Evolutionary conservation across 2,329 filamentous ascomycete species (phyloP).

Genomic region (Claviceps sp.): DNA sequence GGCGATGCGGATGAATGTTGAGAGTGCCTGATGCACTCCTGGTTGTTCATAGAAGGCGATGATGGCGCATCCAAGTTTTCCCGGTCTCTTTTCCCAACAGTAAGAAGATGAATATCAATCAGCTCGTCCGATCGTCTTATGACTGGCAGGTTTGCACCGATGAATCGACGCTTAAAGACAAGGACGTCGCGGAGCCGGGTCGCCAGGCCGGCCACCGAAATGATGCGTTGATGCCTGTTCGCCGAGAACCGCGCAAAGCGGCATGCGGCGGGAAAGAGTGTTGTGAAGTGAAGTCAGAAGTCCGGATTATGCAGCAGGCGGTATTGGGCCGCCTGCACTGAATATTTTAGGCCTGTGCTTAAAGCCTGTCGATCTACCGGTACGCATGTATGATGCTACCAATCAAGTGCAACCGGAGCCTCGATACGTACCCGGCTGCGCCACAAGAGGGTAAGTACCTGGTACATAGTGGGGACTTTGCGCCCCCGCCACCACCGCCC

Average conservation of each 20-base stretch:
- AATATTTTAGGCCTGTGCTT: no score
- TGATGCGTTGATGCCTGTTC: not conserved
- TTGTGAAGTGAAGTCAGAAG: not conserved
- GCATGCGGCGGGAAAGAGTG: not conserved
- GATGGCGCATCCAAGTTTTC: not conserved
- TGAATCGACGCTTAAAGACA: not conserved
- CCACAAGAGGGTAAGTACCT: not conserved
- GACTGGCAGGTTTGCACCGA: not conserved
- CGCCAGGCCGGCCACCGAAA: constrained; percentile 1
- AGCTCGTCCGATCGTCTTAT: not conserved
- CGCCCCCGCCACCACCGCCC: not conserved
- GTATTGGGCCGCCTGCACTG: not conserved
- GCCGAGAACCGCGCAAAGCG: not conserved
- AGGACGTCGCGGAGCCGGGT: not conserved
- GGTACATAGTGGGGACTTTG: no score
- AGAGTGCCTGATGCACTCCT: not conserved
- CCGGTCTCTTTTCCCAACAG: not conserved
- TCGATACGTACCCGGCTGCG: not conserved
- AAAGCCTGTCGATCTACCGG: no score
- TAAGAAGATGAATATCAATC: not conserved
- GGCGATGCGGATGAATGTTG: not conserved
- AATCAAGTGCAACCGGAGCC: no score
- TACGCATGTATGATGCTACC: no score
- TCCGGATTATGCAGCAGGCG: not conserved
- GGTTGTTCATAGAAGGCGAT: constrained; percentile 5